Conservation (phyloP, 1,284 basidiomycete genomes). For the Trametes pubescens region DNA sequence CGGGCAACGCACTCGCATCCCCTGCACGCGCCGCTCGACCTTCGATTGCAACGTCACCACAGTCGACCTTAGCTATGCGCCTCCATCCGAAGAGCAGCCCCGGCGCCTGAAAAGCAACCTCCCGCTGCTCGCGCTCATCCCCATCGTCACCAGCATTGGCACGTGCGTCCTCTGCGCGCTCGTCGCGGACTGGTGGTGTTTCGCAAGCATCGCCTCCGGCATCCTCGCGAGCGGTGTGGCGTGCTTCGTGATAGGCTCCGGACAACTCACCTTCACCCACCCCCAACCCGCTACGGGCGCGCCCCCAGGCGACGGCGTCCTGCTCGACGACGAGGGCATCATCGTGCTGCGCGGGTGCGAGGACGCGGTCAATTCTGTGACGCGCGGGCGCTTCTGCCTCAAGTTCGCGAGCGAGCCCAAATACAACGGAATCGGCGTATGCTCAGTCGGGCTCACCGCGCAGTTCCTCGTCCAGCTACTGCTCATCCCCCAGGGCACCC, state of each 20-base stretch:
- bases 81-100: constrained; percentile 2
- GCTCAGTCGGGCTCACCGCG: constrained; percentile 28
- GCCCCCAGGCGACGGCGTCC: constrained; percentile 30
- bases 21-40: constrained; percentile 14
- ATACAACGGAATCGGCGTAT: constrained; percentile 24
- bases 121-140: constrained; percentile 23
- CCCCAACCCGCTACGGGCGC: constrained; percentile 25
- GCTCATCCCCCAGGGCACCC: constrained; percentile 30
- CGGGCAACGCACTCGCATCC: not conserved
- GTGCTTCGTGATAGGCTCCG: constrained; percentile 32
- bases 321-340: constrained; percentile 25
- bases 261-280: constrained; percentile 26
- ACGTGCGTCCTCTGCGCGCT: constrained; percentile 29
- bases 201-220: constrained; percentile 25
- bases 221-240: constrained; percentile 31
- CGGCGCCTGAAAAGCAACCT: constrained; percentile 7
- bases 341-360: constrained; percentile 27
- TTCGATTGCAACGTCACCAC: constrained; percentile 21
- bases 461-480: constrained; percentile 34
- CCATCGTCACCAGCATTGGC: constrained; percentile 27
- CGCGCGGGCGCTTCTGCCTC: constrained; percentile 29
- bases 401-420: constrained; percentile 20
- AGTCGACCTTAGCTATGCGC: constrained; percentile 22
- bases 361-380: constrained; percentile 29
- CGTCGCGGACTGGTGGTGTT: constrained; percentile 32